Conservation (phyloP, 2,329 filamentous ascomycete species). For the Phialemonium atrogriseum region DNA sequence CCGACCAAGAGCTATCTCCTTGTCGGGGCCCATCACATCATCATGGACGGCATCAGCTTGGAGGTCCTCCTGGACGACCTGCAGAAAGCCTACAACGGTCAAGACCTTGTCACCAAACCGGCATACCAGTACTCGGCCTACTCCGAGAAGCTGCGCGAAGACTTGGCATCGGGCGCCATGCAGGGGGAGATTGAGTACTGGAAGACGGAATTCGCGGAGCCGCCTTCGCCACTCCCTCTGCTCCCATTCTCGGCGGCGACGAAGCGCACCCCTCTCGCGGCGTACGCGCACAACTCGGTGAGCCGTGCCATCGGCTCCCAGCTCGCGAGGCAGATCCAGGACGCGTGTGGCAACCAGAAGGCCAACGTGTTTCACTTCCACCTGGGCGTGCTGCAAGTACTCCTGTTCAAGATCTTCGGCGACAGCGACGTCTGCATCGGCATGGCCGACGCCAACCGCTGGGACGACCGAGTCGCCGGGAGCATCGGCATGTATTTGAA, state of each 20-base stretch:
- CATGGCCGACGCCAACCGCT: constrained; percentile 34
- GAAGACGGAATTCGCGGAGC: constrained; percentile 15
- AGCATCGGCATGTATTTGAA: constrained; percentile 41
- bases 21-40: constrained; percentile 38
- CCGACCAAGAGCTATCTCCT: constrained; percentile 29
- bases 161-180: constrained; percentile 4
- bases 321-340: constrained; percentile 13
- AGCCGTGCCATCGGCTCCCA: neutral
- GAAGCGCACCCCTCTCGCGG: constrained; percentile 12
- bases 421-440: constrained; percentile 25
- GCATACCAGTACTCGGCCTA: constrained; percentile 26
- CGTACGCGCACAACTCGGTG: constrained; percentile 1
- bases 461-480: constrained; percentile 20
- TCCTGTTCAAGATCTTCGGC: constrained; percentile 19
- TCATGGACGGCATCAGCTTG: constrained; percentile 38
- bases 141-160: constrained; percentile 18
- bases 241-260: constrained; percentile 20
- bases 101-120: constrained; percentile 7
- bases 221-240: constrained; percentile 21
- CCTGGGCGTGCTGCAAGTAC: constrained; percentile 21
- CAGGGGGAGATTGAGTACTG: constrained; percentile 23
- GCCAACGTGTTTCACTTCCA: constrained; percentile 24
- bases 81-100: constrained; percentile 29
- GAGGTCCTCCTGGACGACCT: constrained; percentile 34
- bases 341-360: constrained; percentile 2